Evolutionary conservation across 1,139 yeast species (phyloP).

Genomic region (Pichia sp.): DNA sequence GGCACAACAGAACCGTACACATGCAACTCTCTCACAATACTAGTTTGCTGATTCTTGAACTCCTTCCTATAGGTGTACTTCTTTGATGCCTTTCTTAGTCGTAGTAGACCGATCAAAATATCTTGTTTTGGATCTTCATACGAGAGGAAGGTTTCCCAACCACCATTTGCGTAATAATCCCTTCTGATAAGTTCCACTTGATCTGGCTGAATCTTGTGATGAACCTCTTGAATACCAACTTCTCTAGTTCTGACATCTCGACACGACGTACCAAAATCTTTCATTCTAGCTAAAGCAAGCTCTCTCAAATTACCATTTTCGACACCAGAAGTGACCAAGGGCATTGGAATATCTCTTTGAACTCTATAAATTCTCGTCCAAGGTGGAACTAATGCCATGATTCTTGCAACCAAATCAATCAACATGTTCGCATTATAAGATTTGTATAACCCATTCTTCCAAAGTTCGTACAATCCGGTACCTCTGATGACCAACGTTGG

Average conservation of each 20-base stretch:
- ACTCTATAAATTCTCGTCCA: slow-evolving; percentile 99
- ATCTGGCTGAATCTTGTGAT: slow-evolving; percentile 94
- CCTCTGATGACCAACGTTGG: slow-evolving; percentile 98
- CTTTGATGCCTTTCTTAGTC: slow-evolving; percentile 84
- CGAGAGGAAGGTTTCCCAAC: slow-evolving; percentile 96
- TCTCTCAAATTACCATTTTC: slow-evolving; percentile 97
- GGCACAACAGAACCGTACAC: slow-evolving; percentile 99
- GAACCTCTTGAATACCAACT: slow-evolving; percentile 98
- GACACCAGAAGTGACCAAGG: slow-evolving; percentile 94
- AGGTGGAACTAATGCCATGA: slow-evolving; percentile 94
- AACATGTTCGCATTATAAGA: slow-evolving; percentile 93
- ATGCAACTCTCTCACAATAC: slow-evolving; percentile 91
- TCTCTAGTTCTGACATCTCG: slow-evolving; percentile 98
- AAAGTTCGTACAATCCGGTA: slow-evolving; percentile 91
- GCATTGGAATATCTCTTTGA: slow-evolving; percentile 99
- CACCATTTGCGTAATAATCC: slow-evolving; percentile 96
- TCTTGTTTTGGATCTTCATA: slow-evolving; percentile 98
- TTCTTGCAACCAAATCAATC: slow-evolving; percentile 91
- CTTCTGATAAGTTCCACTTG: slow-evolving; percentile 94
- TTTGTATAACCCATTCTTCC: slow-evolving; percentile 94
- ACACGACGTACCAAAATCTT: slow-evolving; percentile 93
- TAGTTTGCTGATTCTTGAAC: slow-evolving; percentile 74
- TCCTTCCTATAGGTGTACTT: slow-evolving; percentile 89
- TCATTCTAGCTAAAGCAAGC: slow-evolving; percentile 94
- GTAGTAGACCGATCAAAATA: slow-evolving; percentile 80